Evolutionary conservation across 1,284 basidiomycete genomes (phyloP).

Genomic region (Sporisorium reilianum): DNA sequence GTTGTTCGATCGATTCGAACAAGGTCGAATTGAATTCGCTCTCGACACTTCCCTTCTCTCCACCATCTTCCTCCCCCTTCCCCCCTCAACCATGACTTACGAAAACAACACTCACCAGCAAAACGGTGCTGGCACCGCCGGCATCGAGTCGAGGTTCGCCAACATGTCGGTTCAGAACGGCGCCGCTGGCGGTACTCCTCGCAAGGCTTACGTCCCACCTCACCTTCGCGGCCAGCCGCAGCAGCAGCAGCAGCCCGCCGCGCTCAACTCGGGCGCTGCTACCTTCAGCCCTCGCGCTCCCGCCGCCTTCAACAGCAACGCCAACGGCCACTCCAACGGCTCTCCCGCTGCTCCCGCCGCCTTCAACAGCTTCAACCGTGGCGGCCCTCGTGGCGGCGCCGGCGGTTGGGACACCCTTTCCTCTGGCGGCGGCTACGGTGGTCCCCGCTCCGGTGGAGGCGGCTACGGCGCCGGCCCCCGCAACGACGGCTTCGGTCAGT

Average conservation of each 20-base stretch:
- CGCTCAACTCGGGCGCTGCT: slow-evolving; percentile 62
- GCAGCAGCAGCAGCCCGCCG: slow-evolving; percentile 39
- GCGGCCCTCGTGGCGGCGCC: slow-evolving; percentile 51
- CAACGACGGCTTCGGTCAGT: slow-evolving; percentile 75
- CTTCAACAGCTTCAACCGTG: slow-evolving; percentile 58
- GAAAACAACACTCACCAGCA: slow-evolving; percentile 59
- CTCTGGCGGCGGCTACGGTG: slow-evolving; percentile 49
- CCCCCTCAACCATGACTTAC: slow-evolving; percentile 55
- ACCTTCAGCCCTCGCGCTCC: slow-evolving; percentile 53
- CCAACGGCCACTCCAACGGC: slow-evolving; percentile 23
- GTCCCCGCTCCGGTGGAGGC: slow-evolving; percentile 46
- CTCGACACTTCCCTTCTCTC: not conserved
- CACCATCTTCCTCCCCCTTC: slow-evolving; percentile 16
- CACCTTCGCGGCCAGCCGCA: slow-evolving; percentile 77
- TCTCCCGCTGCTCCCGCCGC: slow-evolving; percentile 54
- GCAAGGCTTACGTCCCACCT: slow-evolving; percentile 91
- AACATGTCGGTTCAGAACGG: slow-evolving; percentile 60
- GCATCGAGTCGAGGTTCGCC: slow-evolving; percentile 82
- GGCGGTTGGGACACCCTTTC: slow-evolving; percentile 51
- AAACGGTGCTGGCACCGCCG: slow-evolving; percentile 73
- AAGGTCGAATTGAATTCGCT: not conserved
- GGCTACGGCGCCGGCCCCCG: slow-evolving; percentile 59
- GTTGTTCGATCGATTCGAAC: not conserved
- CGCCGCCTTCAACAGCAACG: slow-evolving; percentile 51
- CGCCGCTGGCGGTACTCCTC: slow-evolving; percentile 71